Conservation (phyloP, 1,284 basidiomycete species). For the Ganoderma resinaceum region DNA sequence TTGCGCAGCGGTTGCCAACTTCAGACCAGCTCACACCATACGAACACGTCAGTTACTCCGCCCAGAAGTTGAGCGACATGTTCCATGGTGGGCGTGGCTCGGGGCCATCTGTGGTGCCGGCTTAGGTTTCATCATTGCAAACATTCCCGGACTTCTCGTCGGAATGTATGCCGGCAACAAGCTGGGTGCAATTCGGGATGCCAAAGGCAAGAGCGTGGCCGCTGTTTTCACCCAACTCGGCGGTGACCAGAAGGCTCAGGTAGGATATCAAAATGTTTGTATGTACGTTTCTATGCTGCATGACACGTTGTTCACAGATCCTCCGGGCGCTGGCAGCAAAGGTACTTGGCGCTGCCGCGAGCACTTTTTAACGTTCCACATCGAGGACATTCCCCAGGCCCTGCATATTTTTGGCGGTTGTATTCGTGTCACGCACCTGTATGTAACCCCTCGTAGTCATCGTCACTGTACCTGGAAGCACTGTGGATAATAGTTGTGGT, state of each 20-base stretch:
- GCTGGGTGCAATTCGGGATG: constrained; percentile 88
- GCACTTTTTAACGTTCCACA: constrained; percentile 5
- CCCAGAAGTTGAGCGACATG: constrained; percentile 75
- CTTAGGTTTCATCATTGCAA: constrained; percentile 88
- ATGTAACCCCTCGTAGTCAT: not conserved
- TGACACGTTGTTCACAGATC: constrained; percentile 61
- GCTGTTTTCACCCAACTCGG: constrained; percentile 88
- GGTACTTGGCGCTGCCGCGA: constrained; percentile 76
- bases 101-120: constrained; percentile 77
- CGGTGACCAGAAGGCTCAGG: constrained; percentile 87
- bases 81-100: constrained; percentile 79
- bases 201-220: constrained; percentile 91
- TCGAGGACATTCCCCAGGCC: not conserved
- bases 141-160: constrained; percentile 82
- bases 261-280: constrained; percentile 43
- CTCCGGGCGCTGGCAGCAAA: constrained; percentile 89
- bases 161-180: constrained; percentile 87
- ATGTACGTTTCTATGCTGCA: constrained; percentile 2
- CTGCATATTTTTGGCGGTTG: not conserved
- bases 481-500: not conserved
- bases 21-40: not conserved
- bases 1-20: not conserved
- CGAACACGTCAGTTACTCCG: constrained; percentile 62
- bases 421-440: not conserved
- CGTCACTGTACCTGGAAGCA: not conserved